A percentile compares a stretch with the other conserved stretches of the same genome.
These are phyloP conservation scores for Pseudozyma sp. DNA, from an alignment of 1,284 basidiomycete species.

Conservation along the genomic window DNA sequence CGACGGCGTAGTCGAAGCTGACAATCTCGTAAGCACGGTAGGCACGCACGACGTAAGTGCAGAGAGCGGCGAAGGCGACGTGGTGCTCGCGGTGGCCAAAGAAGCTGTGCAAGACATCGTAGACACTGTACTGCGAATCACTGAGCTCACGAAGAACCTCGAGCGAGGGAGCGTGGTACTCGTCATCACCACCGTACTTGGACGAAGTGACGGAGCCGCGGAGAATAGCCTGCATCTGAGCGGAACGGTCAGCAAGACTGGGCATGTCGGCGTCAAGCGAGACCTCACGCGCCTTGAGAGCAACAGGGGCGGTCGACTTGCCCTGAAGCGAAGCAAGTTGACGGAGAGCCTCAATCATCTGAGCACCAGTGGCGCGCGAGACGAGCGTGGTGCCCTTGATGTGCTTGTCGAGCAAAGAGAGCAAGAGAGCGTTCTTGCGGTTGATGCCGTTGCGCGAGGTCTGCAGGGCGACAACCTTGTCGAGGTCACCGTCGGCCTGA, in stretches of 20 bases:
- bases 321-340: conserved; percentile 78
- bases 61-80: conserved; percentile 88
- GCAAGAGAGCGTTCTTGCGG: conserved; percentile 89
- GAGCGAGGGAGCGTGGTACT: conserved; percentile 75
- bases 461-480: conserved; percentile 86
- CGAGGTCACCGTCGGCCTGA: conserved; percentile 89
- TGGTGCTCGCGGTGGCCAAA: conserved; percentile 79
- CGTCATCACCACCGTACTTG: conserved; percentile 83
- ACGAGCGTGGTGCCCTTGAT: conserved; percentile 59
- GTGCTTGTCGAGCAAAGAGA: conserved; percentile 81
- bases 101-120: conserved; percentile 95
- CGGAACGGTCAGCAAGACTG: conserved; percentile 90
- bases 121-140: conserved; percentile 96
- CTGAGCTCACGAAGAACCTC: conserved; percentile 92
- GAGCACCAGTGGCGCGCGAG: conserved; percentile 50
- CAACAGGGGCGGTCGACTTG: conserved; percentile 71
- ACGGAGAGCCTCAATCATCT: conserved; percentile 59
- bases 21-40: conserved; percentile 95
- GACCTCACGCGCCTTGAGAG: conserved; percentile 96
- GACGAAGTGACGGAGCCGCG: conserved; percentile 86
- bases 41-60: conserved; percentile 94
- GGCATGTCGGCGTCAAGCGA: conserved; percentile 95
- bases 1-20: conserved; percentile 86
- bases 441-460: conserved; percentile 95
- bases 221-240: conserved; percentile 94